Conservation (phyloP, 441 rosid species). For the Gossypium davidsonii region DNA sequence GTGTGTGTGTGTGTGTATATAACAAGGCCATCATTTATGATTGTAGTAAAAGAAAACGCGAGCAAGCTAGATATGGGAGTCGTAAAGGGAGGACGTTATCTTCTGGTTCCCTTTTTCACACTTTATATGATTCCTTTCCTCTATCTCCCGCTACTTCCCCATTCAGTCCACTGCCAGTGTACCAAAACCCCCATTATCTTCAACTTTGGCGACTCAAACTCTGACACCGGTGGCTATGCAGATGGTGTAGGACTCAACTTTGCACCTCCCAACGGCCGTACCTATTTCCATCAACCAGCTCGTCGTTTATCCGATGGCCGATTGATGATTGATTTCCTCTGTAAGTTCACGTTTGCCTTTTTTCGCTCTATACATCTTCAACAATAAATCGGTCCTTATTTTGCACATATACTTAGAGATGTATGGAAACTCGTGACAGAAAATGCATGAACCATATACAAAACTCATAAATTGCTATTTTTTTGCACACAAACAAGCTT, state of each 20-base stretch:
- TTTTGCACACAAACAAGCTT: background rate
- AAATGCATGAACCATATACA: background rate
- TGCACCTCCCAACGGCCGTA: conserved; percentile 38
- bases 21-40: background rate
- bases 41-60: background rate
- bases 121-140: conserved; percentile 11
- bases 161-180: conserved; percentile 25
- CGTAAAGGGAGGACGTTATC: background rate
- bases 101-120: background rate
- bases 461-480: background rate
- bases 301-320: conserved; percentile 44
- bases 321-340: conserved; percentile 37
- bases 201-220: conserved; percentile 52
- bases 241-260: conserved; percentile 35
- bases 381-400: background rate
- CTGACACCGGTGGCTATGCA: conserved; percentile 45
- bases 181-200: conserved; percentile 27
- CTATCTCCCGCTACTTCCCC: conserved; percentile 13
- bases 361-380: background rate
- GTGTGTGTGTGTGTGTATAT: background rate
- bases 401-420: background rate
- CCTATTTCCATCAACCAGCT: conserved; percentile 39
- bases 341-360: conserved; percentile 21
- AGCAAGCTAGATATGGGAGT: background rate
- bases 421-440: background rate